Conservation (phyloP, 2,329 filamentous ascomycete species). For the Nigrograna mackinnonii region DNA sequence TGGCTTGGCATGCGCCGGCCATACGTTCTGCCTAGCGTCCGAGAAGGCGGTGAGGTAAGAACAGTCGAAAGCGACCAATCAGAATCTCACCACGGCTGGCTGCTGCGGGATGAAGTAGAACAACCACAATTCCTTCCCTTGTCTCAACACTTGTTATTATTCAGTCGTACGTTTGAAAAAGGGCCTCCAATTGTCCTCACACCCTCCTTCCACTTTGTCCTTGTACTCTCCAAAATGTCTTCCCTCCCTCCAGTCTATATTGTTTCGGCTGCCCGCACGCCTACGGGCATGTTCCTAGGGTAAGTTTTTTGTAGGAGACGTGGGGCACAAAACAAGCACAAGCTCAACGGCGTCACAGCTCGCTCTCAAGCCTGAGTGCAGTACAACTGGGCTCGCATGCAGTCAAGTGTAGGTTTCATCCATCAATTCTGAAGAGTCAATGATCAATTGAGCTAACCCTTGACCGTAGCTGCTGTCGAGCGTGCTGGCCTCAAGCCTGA, state of each 20-base stretch:
- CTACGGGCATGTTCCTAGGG: slow-evolving; percentile 93
- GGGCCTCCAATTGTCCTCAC: too few relatives aligned
- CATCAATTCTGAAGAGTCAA: slow-evolving; percentile 10
- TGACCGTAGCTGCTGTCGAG: slow-evolving; percentile 69
- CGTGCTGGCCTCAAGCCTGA: slow-evolving; percentile 85
- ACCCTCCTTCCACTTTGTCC: slow-evolving; percentile 8
- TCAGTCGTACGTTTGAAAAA: too few relatives aligned
- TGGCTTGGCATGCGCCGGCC: slow-evolving; percentile 5
- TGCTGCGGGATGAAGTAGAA: neutral
- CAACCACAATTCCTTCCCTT: neutral
- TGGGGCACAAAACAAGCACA: slow-evolving; percentile 21
- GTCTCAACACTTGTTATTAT: too few relatives aligned
- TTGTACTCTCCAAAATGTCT: slow-evolving; percentile 63
- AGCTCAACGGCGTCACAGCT: slow-evolving; percentile 58
- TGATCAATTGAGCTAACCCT: slow-evolving; percentile 17
- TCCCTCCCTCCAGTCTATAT: slow-evolving; percentile 90
- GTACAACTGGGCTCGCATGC: slow-evolving; percentile 86
- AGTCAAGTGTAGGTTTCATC: slow-evolving; percentile 73
- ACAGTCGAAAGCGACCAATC: neutral
- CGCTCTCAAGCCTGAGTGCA: slow-evolving; percentile 84
- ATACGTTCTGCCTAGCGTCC: slow-evolving; percentile 9
- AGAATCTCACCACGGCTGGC: neutral
- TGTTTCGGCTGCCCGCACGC: slow-evolving; percentile 87
- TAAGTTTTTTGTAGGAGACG: slow-evolving; percentile 48
- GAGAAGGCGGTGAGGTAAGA: slow-evolving; percentile 9